Evolutionary conservation across 805 yeast species (phyloP).

Genomic region (Ogataea trehalophila): DNA sequence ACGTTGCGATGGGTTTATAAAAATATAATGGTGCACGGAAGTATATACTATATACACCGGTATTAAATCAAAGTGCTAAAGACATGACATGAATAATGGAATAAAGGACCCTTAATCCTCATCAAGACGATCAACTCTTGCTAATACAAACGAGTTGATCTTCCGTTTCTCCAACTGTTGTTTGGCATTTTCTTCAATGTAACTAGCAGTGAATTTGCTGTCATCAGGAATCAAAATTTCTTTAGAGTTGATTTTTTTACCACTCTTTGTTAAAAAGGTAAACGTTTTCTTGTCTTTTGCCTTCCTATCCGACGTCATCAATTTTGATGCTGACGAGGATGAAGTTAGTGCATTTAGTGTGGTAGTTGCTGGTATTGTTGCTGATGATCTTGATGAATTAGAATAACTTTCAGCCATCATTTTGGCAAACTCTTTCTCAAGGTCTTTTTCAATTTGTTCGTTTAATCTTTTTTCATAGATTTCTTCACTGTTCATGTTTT

Average conservation of each 20-base stretch:
- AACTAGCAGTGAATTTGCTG: constrained; percentile 48
- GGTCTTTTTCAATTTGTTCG: neutral
- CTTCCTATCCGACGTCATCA: too few relatives aligned
- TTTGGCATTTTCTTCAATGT: constrained; percentile 46
- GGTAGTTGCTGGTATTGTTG: neutral
- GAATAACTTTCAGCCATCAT: constrained; percentile 8
- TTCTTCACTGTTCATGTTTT: constrained; percentile 10
- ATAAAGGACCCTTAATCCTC: neutral
- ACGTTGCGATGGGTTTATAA: neutral
- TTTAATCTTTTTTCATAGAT: constrained; percentile 6
- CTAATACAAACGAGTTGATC: constrained; percentile 51
- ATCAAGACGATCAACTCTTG: constrained; percentile 24
- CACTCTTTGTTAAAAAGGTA: constrained; percentile 51
- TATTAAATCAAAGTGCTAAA: too few relatives aligned
- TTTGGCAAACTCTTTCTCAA: constrained; percentile 11
- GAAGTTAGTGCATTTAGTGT: too few relatives aligned
- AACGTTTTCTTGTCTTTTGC: constrained; percentile 27
- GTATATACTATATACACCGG: too few relatives aligned
- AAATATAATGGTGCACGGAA: too few relatives aligned
- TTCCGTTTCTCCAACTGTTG: constrained; percentile 49
- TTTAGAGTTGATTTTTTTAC: constrained; percentile 41
- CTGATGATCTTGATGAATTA: constrained; percentile 14
- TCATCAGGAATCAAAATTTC: constrained; percentile 48
- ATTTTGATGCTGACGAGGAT: neutral
- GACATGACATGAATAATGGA: too few relatives aligned